Base-by-base conservation (phyloP, 805 yeast genomes). In the Kodamaea laetipori region DNA sequence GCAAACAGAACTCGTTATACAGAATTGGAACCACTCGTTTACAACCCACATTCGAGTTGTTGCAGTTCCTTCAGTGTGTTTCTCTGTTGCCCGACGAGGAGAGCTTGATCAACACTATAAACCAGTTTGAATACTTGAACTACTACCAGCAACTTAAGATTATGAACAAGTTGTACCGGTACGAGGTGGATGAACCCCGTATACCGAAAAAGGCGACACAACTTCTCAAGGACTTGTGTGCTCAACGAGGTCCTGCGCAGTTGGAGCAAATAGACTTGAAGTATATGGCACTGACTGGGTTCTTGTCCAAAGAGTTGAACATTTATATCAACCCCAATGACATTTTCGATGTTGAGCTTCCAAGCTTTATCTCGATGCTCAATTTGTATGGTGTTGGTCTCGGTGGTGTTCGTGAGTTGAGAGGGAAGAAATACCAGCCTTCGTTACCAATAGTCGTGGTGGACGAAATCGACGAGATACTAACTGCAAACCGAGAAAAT, bases 11-110 rank as follows among this genome's bases (percentile, higher is more conserved):
- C 40, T 71, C 88, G 1, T 69, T 88, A 39, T 80, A 73, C 54
- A 76, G 77, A 40, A 76, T 89, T 15, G 84, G 94, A 0, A 80
- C 78, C 30, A 66, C 68, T 16, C 89, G 86, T 51, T 69, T 90
- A 40, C 78, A 77, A 46, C 90, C 96, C 0, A 71, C 86, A 0
- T 77, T 84, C 41, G 90, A 92, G 61, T 63, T 92, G 21, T 67
- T 92, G 43, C 97, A 92, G 61, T 92, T 96, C 92, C 66, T 90
- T 39, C 98, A 90, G 61, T 85, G 92, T 33, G 79, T 89, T 61
- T 79, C 95, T 0, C 79, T 85, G 10, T 66, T 90, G 35, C 75
- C 75, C 12, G 81, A 80, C 46, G 85, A 81, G 44, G 90, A 83
- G 43, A 68, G 81, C 28, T 71, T 86, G 40, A 73, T 76, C 6